Conservation (phyloP, 1,284 basidiomycete species). For the Ustilago sp. region DNA sequence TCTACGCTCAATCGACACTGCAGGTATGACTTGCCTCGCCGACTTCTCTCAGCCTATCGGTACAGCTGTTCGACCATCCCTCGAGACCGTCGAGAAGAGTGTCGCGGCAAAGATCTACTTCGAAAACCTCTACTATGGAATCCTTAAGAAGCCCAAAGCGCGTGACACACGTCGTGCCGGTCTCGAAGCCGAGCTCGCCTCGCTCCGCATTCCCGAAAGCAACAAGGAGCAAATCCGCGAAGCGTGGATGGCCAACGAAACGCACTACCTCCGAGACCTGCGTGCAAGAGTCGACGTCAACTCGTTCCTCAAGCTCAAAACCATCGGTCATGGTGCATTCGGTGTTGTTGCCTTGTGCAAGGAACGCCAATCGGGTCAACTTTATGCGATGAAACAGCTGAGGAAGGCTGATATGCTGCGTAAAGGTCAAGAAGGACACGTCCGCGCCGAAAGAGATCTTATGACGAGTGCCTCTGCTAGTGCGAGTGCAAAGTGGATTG, state of each 20-base stretch:
- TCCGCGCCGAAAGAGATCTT: conserved; percentile 88
- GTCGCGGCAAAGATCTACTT: conserved; percentile 93
- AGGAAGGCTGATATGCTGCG: conserved; percentile 95
- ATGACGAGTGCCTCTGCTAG: conserved; percentile 76
- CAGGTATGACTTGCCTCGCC: conserved; percentile 41
- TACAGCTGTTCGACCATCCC: conserved; percentile 72
- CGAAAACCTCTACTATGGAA: conserved; percentile 86
- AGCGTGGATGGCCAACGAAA: conserved; percentile 87
- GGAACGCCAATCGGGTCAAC: conserved; percentile 80
- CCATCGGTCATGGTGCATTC: conserved; percentile 97
- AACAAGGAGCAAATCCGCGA: conserved; percentile 80
- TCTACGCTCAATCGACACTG: conserved; percentile 41
- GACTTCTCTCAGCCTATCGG: conserved; percentile 33
- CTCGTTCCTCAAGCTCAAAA: conserved; percentile 89
- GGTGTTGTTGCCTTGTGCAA: conserved; percentile 93
- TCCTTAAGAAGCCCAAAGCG: conserved; percentile 79
- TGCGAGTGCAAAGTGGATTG: conserved; percentile 78
- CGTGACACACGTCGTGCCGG: conserved; percentile 84
- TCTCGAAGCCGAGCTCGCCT: conserved; percentile 86
- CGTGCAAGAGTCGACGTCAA: conserved; percentile 84
- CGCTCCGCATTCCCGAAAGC: conserved; percentile 77
- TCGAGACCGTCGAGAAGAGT: conserved; percentile 90
- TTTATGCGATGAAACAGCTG: conserved; percentile 97
- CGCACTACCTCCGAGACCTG: conserved; percentile 85
- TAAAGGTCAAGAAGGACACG: conserved; percentile 97